A percentile compares a stretch with the other conserved stretches of the same genome.
Conservation (phyloP, 192 early-diverging fungal species). For the Dissophora ornata region DNA sequence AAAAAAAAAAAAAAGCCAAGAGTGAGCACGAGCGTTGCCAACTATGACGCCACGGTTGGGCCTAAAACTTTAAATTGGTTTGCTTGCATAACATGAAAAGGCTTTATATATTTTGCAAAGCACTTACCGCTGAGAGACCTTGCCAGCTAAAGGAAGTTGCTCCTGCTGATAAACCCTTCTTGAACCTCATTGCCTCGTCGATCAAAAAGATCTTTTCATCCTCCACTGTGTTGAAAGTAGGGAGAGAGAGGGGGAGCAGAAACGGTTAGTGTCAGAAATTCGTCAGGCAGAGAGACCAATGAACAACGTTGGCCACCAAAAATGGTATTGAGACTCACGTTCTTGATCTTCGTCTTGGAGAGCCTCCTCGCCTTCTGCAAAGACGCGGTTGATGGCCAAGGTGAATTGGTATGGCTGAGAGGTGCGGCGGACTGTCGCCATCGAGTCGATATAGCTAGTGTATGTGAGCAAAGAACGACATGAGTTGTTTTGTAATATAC, state of each 20-base stretch:
- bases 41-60: background rate
- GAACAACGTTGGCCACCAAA: background rate
- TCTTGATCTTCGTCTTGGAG: conserved; percentile 66
- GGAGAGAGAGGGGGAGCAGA: too few species aligned
- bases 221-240: conserved; percentile 56
- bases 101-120: too few species aligned
- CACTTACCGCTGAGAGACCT: conserved; percentile 59
- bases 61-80: background rate
- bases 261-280: too few species aligned
- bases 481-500: too few species aligned
- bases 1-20: background rate
- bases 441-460: conserved; percentile 72
- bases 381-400: conserved; percentile 78
- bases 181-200: conserved; percentile 65
- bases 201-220: conserved; percentile 81
- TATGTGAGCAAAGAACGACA: background rate
- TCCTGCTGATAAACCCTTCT: conserved; percentile 43
- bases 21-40: background rate
- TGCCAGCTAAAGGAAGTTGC: conserved; percentile 63
- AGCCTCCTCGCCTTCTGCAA: conserved; percentile 81
- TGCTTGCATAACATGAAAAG: too few species aligned
- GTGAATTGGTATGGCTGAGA: conserved; percentile 73
- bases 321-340: background rate
- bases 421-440: conserved; percentile 76
- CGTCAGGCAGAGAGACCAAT: too few species aligned